phyloP scores from a whole-genome alignment of 75 land plant genomes.

The Pinus taeda region DNA sequence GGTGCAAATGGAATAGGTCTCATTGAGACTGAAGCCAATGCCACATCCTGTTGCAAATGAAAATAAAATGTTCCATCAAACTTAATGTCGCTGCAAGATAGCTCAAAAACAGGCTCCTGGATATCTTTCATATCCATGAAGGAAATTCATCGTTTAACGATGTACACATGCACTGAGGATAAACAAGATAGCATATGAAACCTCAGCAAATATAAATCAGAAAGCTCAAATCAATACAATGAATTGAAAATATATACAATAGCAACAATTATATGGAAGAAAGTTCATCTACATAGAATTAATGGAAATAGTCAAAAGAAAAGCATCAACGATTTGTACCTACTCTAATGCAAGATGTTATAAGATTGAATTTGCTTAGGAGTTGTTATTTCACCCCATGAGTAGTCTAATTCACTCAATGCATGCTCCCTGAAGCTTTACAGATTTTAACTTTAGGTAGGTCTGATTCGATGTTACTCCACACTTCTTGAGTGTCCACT shows the following conservation, averaged over 20 bases:
- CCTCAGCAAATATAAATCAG: background rate
- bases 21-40: constrained; percentile 87
- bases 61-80: background rate
- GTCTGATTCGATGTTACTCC: too few relatives aligned
- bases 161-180: background rate
- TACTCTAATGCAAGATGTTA: background rate
- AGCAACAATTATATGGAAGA: background rate
- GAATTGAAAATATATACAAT: background rate
- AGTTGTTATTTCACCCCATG: background rate
- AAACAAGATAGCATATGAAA: background rate
- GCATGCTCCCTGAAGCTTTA: background rate
- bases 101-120: background rate
- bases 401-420: background rate
- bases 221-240: background rate
- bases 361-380: too few relatives aligned
- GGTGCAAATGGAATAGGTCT: constrained; percentile 91
- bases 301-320: background rate
- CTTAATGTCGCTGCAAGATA: background rate
- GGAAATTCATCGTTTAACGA: background rate
- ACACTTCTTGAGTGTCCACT: too few relatives aligned
- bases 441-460: background rate
- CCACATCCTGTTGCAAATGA: constrained; percentile 60
- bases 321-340: background rate
- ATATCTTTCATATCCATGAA: background rate
- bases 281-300: background rate